phyloP scores from a whole-genome alignment of 2,329 filamentous ascomycete species.

The Penicillium psychrosexuale region DNA sequence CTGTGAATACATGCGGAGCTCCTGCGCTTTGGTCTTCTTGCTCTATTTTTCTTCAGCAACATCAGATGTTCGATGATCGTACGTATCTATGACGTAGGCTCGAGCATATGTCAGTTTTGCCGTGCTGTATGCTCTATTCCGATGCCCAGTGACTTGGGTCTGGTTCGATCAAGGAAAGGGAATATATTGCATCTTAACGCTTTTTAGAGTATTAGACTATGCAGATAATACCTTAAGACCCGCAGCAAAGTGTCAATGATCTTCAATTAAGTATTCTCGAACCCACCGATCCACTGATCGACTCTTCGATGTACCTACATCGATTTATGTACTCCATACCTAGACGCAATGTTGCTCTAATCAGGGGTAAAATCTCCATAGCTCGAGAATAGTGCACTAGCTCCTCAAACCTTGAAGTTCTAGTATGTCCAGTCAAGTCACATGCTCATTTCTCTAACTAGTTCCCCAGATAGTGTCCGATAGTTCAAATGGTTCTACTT shows the following conservation, averaged over 20 bases:
- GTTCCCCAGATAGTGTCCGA: no score
- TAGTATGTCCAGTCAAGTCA: background rate
- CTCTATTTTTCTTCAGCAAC: background rate
- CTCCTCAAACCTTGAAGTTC: background rate
- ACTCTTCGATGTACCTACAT: background rate
- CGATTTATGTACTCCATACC: background rate
- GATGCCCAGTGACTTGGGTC: background rate
- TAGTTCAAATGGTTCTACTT: background rate
- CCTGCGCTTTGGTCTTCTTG: background rate
- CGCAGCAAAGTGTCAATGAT: background rate
- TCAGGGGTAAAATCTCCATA: background rate
- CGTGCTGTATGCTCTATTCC: background rate
- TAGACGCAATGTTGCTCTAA: background rate
- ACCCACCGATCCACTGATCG: constrained; percentile 9
- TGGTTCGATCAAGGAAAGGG: background rate
- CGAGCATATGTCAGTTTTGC: no score
- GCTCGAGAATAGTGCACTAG: background rate
- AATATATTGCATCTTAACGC: background rate
- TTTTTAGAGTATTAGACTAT: background rate
- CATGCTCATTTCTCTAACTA: background rate
- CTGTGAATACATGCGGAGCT: background rate
- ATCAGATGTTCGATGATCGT: background rate
- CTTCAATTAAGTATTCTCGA: background rate
- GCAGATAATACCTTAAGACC: background rate
- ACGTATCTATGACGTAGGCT: background rate